Evolutionary conservation across 2,329 filamentous ascomycete species (phyloP), one percentile per base, ranked within the genome.

Genomic region (Aspergillus tanneri): DNA sequence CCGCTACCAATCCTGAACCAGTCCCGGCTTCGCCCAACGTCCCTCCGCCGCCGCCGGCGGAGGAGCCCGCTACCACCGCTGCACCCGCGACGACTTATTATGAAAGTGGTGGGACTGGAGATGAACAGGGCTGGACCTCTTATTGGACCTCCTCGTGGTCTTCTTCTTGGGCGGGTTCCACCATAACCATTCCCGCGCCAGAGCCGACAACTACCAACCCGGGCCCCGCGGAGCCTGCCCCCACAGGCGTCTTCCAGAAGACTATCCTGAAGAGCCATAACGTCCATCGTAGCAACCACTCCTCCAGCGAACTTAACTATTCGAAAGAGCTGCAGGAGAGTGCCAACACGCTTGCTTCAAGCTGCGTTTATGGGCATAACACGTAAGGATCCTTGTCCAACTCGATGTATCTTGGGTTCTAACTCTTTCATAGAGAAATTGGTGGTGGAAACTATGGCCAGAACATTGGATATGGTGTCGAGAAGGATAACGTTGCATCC

Each of bases 251-350:
- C 35, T 56, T 56, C 47, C 57, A 59, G 52, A 39, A 44, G 16
- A 41, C 50, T 27, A 58, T 73, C 34, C 61, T 92, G 41, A 76
- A 84, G 60, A 82, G 88, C 67, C 93, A 97, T 84, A 96, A 96
- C 75, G 63, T 86, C 44, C 88, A 93, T 73, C 91, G 93, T 55
- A 68, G 77, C 64, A 95, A 93, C 76, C 90, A 96, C 79, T 86
- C 85, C 14, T 83, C 83, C 27, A 64, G 71, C 18, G 78, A 74
- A 36, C 65, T 96, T 37, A 66, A 63, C 42, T 97, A 88, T 87
- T 79, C 85, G 60, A 64, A 73, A 7, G 72, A 73, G 35, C 80
- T 90, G 46, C 86, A 83, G 46, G 64, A 67, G 46, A 88, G 80
- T 52, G 90, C 90, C 34, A 56, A 74, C 40, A 72, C 73, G 47